phyloP scores from a whole-genome alignment of 345 rosid species.

The Citrus mangshanensis region DNA sequence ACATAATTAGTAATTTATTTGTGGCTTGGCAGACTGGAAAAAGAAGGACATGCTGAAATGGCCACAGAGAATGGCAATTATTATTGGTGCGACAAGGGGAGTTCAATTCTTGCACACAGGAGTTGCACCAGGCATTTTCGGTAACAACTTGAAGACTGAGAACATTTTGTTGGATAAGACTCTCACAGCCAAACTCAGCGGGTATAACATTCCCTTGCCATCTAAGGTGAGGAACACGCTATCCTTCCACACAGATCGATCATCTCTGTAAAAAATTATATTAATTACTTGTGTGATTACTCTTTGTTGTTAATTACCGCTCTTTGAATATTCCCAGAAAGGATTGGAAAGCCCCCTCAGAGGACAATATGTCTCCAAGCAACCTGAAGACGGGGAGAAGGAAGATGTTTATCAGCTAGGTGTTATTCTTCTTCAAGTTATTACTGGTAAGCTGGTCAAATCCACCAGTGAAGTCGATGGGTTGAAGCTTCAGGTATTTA shows the following conservation, averaged over 20 bases:
- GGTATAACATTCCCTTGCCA: conserved; percentile 69
- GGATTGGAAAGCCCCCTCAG: conserved; percentile 47
- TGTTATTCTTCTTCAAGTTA: conserved; percentile 58
- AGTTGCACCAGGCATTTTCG: conserved; percentile 73
- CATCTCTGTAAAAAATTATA: no score
- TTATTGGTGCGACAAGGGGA: conserved; percentile 81
- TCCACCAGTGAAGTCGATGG: conserved; percentile 51
- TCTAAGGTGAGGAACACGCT: conserved; percentile 42
- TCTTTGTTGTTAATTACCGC: background rate
- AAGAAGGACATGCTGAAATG: conserved; percentile 79
- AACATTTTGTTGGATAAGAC: conserved; percentile 71
- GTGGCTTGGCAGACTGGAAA: conserved; percentile 51
- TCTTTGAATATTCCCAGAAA: conserved; percentile 30
- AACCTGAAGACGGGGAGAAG: conserved; percentile 44
- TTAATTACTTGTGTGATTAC: background rate
- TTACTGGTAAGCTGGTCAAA: conserved; percentile 52
- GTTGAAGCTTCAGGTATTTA: conserved; percentile 49
- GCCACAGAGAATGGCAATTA: conserved; percentile 88
- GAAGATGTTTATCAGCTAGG: conserved; percentile 92
- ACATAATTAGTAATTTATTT: background rate
- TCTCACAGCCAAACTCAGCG: conserved; percentile 67
- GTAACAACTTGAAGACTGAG: conserved; percentile 70
- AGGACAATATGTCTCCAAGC: conserved; percentile 18
- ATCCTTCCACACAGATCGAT: no score
- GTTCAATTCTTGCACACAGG: conserved; percentile 92